phyloP scores from a whole-genome alignment of 371 early-diverging fungal genomes.

The Lichtheimia corymbifera region DNA sequence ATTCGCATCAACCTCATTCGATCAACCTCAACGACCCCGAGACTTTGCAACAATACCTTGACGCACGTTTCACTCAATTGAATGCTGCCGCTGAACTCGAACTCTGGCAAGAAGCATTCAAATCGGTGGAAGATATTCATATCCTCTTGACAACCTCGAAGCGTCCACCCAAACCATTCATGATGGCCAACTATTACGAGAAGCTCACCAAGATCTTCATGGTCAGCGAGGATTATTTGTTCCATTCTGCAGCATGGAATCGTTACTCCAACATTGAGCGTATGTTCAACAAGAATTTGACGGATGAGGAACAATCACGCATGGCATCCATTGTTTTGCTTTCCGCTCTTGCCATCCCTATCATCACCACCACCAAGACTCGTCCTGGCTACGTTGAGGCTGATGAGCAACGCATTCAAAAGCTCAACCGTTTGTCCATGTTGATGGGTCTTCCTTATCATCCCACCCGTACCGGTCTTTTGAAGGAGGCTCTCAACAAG shows the following conservation, averaged over 20 bases:
- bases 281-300: conserved; percentile 68
- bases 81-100: conserved; percentile 95
- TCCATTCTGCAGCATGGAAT: conserved; percentile 97
- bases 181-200: conserved; percentile 98
- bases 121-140: conserved; percentile 96
- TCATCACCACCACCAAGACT: conserved; percentile 81
- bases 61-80: conserved; percentile 93
- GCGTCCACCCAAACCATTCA: conserved; percentile 87
- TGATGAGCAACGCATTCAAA: conserved; percentile 85
- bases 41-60: conserved; percentile 93
- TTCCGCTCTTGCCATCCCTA: conserved; percentile 90
- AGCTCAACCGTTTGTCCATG: conserved; percentile 82
- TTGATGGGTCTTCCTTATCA: conserved; percentile 82
- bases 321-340: conserved; percentile 92
- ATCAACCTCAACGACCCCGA: conserved; percentile 96
- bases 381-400: conserved; percentile 65
- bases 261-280: conserved; percentile 86
- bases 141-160: conserved; percentile 88
- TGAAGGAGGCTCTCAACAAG: conserved; percentile 87
- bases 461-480: conserved; percentile 89
- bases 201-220: conserved; percentile 94
- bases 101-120: conserved; percentile 98
- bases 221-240: conserved; percentile 95
- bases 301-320: conserved; percentile 72
- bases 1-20: conserved; percentile 89